Conservation (phyloP, 768 basidiomycete species). For the Tricholoma flavovirens region DNA sequence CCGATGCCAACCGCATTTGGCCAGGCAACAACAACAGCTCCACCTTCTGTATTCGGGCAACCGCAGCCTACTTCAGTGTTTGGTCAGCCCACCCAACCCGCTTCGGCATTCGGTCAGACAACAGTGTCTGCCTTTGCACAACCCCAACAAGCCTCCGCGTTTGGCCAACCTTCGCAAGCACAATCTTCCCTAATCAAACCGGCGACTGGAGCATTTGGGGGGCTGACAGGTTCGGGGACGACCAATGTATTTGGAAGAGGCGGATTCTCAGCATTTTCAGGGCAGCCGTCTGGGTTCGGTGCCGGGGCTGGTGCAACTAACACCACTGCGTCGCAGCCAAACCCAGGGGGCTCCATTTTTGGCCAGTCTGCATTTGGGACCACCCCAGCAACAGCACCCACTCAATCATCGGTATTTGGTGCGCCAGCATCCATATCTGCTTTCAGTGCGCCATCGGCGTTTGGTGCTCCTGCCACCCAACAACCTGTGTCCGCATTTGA, state of each 20-base stretch:
- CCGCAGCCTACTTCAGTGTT: constrained; percentile 33
- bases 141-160: constrained; percentile 24
- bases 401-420: constrained; percentile 20
- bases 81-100: constrained; percentile 27
- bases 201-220: constrained; percentile 47
- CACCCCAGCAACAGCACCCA: constrained; percentile 12
- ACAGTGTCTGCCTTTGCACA: constrained; percentile 31
- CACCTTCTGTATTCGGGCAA: constrained; percentile 35
- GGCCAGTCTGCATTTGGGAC: constrained; percentile 27
- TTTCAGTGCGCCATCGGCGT: constrained; percentile 12
- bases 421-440: constrained; percentile 10
- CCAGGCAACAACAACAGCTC: constrained; percentile 18
- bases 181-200: constrained; percentile 40
- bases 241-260: constrained; percentile 30
- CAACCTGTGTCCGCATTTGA: constrained; percentile 15
- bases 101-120: constrained; percentile 20
- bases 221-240: constrained; percentile 24
- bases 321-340: constrained; percentile 25
- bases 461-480: constrained; percentile 10
- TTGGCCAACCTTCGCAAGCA: constrained; percentile 23
- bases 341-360: constrained; percentile 20
- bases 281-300: constrained; percentile 41
- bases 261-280: constrained; percentile 49
- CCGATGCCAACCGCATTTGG: too few relatives aligned
- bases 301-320: constrained; percentile 21